Percentiles rank a stretch among this genome's conserved stretches.
phyloP scores from a whole-genome alignment of 129 eudicot genomes.

The Heracleum sosnowskyi region DNA sequence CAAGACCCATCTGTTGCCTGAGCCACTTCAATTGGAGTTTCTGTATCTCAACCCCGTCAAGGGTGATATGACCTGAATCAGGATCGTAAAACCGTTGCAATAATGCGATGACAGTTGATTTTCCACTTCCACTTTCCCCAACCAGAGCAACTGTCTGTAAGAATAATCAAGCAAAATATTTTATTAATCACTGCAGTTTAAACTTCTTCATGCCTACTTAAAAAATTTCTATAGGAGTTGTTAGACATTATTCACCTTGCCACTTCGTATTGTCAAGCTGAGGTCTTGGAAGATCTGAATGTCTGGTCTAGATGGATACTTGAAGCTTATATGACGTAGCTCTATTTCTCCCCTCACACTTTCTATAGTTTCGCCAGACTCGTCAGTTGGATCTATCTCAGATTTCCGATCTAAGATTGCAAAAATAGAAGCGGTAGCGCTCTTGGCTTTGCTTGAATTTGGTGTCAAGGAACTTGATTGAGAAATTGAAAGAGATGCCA shows the following conservation, averaged over 20 bases:
- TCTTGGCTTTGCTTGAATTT: conserved; percentile 63
- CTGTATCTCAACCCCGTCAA: conserved; percentile 50
- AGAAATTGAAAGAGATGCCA: conserved; percentile 57
- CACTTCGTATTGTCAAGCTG: conserved; percentile 54
- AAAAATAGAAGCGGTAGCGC: conserved; percentile 65
- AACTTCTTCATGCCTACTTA: background rate
- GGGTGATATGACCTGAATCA: conserved; percentile 51
- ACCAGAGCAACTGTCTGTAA: conserved; percentile 59
- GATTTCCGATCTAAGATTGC: conserved; percentile 62
- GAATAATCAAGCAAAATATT: background rate
- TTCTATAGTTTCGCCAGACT: conserved; percentile 50
- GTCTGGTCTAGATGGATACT: conserved; percentile 75
- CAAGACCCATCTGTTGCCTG: conserved; percentile 70
- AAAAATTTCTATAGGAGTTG: background rate
- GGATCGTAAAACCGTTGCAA: conserved; percentile 68
- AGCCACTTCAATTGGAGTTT: conserved; percentile 66
- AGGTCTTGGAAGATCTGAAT: conserved; percentile 61
- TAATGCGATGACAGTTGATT: conserved; percentile 53
- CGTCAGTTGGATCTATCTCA: conserved; percentile 71
- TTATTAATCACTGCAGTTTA: background rate
- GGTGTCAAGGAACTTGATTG: conserved; percentile 65
- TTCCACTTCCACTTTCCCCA: conserved; percentile 79
- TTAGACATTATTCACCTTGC: conserved; percentile 32
- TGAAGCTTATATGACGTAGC: conserved; percentile 58
- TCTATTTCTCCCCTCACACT: conserved; percentile 69